These are phyloP conservation scores for Amphibolis antarctica DNA, from an alignment of 106 monocot genomes.

Conservation along the genomic window DNA sequence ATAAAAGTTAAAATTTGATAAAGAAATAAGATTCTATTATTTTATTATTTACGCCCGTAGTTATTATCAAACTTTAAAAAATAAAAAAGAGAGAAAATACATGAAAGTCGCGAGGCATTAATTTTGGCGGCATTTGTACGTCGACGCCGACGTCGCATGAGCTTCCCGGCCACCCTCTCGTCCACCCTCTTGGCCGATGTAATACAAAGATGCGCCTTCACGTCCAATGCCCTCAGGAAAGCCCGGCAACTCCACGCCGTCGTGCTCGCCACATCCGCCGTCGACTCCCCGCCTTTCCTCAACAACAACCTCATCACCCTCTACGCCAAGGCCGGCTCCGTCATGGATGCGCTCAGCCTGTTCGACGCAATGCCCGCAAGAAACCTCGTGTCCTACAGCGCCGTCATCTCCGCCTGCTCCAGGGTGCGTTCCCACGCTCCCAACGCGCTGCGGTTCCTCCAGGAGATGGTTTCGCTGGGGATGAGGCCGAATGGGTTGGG, in stretches of 20 bases:
- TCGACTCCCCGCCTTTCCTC: conserved; percentile 36
- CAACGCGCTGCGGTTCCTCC: conserved; percentile 26
- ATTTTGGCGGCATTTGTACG: too few species aligned
- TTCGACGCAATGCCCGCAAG: conserved; percentile 60
- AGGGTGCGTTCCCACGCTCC: conserved; percentile 8
- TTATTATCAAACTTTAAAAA: too few species aligned
- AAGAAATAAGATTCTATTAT: too few species aligned
- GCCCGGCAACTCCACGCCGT: conserved; percentile 61
- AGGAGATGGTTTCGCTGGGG: conserved; percentile 16
- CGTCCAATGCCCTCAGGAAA: conserved; percentile 26
- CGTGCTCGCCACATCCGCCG: conserved; percentile 29
- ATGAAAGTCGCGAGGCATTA: too few species aligned
- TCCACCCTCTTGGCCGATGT: conserved; percentile 12
- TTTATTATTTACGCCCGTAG: too few species aligned
- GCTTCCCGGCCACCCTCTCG: not conserved
- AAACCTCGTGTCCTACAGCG: conserved; percentile 56
- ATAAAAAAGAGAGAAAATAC: too few species aligned
- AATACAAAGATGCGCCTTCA: conserved; percentile 9
- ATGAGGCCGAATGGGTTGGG: conserved; percentile 38
- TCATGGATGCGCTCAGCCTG: conserved; percentile 34
- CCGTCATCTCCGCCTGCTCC: conserved; percentile 52
- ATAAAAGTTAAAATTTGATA: too few species aligned
- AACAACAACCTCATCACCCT: conserved; percentile 57
- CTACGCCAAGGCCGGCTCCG: conserved; percentile 34
- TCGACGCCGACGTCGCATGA: not conserved